Conservation (phyloP, 441 rosid genomes). For the Erodium trifolium region DNA sequence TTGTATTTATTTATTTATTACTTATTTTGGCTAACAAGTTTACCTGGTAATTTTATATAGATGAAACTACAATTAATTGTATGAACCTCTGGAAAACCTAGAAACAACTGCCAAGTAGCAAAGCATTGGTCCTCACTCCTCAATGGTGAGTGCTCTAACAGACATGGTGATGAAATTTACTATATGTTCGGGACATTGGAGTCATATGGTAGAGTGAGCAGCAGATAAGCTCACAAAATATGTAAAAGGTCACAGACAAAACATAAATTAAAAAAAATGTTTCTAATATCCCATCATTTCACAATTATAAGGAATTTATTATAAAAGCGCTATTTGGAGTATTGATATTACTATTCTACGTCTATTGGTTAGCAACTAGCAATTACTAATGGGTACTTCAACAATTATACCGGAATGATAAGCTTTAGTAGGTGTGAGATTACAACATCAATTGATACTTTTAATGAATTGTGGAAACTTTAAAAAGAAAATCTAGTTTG, state of each 20-base stretch:
- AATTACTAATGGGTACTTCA: background rate
- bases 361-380: background rate
- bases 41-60: background rate
- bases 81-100: background rate
- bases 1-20: background rate
- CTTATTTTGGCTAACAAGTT: background rate
- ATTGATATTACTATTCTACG: background rate
- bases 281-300: background rate
- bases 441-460: background rate
- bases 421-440: background rate
- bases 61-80: background rate
- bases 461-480: background rate
- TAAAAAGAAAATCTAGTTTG: background rate
- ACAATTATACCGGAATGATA: background rate
- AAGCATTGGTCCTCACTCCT: background rate
- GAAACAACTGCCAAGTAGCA: background rate
- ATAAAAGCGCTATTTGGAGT: background rate
- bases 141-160: background rate
- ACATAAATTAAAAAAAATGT: background rate
- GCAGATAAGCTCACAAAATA: background rate
- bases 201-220: background rate
- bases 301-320: background rate
- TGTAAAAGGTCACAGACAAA: background rate
- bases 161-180: background rate
- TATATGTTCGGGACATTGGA: background rate